Evolutionary conservation across 306 rosid species (phyloP), one percentile per base, ranked within the genome.

Genomic region (Amphicarpaea edgeworthii): DNA sequence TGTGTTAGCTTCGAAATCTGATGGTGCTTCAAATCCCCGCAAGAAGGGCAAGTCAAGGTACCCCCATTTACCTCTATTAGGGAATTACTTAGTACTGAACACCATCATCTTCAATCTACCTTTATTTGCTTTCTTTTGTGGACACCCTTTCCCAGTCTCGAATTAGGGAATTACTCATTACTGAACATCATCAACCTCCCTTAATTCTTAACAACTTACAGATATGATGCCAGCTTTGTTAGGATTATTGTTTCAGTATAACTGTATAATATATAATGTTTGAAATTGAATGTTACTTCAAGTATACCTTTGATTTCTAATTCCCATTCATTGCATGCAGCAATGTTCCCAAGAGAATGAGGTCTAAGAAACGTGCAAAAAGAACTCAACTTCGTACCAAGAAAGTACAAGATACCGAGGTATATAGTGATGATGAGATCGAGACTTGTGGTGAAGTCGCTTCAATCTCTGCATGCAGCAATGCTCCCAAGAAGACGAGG

Each of bases 21-120:
- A 70, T 11, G 86, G 79, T 71, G 73, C 73, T 45, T 38, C 40
- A 40, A 63, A 59, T 26, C 80, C 45, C 57, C 50, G 78, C 15
- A 46, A 59, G 50, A 87, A 86, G 70, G 51, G 53, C 62, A 81
- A 83, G 79, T 73, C 72, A 45, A 73, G 97, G 98, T 92, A 85
- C 49, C 77, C 49, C 54, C 68, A 7, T 16, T 65, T 41, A 14
- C 7, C 19, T 28, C 12, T 26, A 43, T 68, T 66, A n/a, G n/a
- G n/a, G n/a, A n/a, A n/a, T n/a, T n/a, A n/a, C n/a, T n/a, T n/a
- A n/a, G n/a, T n/a, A n/a, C n/a, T n/a, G n/a, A n/a, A n/a, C n/a
- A n/a, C n/a, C n/a, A n/a, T n/a, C n/a, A n/a, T n/a, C n/a, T n/a
- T n/a, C n/a, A n/a, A n/a, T n/a, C n/a, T n/a, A n/a, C n/a, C n/a